Evolutionary conservation across 257 asterid genomes (phyloP).

Genomic region (Nicotiana tabacum): DNA sequence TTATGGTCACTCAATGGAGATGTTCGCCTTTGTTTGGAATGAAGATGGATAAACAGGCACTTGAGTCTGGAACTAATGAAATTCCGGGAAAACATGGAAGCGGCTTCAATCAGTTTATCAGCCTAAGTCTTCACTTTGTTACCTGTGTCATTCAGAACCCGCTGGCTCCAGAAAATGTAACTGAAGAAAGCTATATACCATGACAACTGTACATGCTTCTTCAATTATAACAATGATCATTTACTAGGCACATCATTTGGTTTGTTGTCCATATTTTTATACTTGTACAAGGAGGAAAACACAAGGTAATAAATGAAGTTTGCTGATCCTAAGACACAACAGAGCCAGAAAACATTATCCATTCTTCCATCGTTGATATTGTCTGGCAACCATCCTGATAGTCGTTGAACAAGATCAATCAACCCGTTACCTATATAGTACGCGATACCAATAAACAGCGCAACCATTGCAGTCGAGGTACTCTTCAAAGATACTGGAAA

Average conservation of each 20-base stretch:
- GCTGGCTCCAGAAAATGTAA: no score
- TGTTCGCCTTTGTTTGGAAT: no score
- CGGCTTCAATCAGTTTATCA: no score
- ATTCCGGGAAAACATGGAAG: no score
- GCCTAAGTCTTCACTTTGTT: no score
- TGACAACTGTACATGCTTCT: background rate
- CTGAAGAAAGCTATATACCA: background rate
- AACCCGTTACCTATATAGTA: conserved; percentile 25
- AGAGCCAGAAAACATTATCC: conserved; percentile 64
- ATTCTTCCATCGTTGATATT: conserved; percentile 59
- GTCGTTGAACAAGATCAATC: conserved; percentile 28
- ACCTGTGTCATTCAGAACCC: no score
- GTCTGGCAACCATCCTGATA: conserved; percentile 61
- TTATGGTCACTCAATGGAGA: no score
- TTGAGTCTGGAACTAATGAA: no score
- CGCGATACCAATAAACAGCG: conserved; percentile 23
- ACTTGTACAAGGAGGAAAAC: conserved; percentile 32
- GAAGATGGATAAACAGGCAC: no score
- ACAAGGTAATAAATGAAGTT: conserved; percentile 45
- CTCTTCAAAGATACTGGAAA: conserved; percentile 31
- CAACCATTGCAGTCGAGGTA: conserved; percentile 27
- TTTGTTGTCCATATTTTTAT: conserved; percentile 10
- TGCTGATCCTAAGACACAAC: conserved; percentile 37
- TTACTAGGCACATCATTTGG: background rate
- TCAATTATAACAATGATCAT: background rate